phyloP scores from a whole-genome alignment of 2,329 filamentous ascomycete genomes.

The Fonsecaea nubica region DNA sequence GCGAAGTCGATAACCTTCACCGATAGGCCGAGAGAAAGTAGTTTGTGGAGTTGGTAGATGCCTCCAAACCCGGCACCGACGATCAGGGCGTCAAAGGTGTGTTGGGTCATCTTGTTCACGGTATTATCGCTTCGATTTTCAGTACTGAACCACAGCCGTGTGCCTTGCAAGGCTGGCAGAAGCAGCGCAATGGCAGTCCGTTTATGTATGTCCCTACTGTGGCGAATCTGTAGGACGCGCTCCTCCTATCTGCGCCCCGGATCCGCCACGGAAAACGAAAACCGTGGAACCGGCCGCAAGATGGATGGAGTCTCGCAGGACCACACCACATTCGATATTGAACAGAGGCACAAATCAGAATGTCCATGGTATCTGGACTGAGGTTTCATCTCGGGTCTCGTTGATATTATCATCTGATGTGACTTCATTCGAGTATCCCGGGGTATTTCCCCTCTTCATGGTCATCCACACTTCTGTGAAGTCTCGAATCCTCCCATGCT shows the following conservation, averaged over 20 bases:
- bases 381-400: not conserved
- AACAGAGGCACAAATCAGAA: not conserved
- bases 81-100: conserved; percentile 39
- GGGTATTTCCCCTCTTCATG: not conserved
- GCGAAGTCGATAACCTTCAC: conserved; percentile 61
- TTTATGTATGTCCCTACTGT: not conserved
- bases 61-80: conserved; percentile 49
- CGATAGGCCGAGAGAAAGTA: conserved; percentile 58
- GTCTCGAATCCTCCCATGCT: not conserved
- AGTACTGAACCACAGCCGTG: not conserved
- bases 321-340: not conserved
- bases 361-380: not conserved
- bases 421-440: not conserved
- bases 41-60: conserved; percentile 59
- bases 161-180: not conserved
- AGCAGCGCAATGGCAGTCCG: not conserved
- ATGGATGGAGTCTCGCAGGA: not conserved
- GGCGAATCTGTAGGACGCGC: not conserved
- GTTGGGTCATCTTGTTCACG: conserved; percentile 2
- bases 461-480: not conserved
- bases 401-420: not conserved
- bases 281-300: conserved; percentile 14
- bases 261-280: conserved; percentile 20
- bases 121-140: not conserved
- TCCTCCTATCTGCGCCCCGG: not conserved